Evolutionary conservation across 352 stramenopile species (phyloP).

Genomic region (Phytophthora pisi): DNA sequence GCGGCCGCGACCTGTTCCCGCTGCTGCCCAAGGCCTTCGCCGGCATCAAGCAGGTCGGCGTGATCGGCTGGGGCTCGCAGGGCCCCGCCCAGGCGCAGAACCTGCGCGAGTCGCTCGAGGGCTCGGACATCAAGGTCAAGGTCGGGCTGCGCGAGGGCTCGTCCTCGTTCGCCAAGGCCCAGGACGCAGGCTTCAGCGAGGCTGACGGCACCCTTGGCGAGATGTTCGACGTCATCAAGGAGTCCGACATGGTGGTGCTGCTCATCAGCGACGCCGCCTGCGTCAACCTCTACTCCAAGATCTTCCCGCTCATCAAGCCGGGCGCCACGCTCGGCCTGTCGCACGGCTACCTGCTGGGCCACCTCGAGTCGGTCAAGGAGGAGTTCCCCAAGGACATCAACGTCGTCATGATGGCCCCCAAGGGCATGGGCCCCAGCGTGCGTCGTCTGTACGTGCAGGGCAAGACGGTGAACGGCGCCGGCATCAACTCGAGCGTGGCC

Average conservation of each 20-base stretch:
- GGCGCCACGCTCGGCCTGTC: constrained; percentile 96
- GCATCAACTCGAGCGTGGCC: constrained; percentile 97
- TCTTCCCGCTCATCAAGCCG: constrained; percentile 96
- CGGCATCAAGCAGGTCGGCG: constrained; percentile 96
- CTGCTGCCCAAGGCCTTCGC: constrained; percentile 96
- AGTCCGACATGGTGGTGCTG: constrained; percentile 97
- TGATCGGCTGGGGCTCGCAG: constrained; percentile 98
- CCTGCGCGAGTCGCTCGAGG: constrained; percentile 95
- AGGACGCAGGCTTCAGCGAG: constrained; percentile 93
- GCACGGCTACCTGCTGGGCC: constrained; percentile 97
- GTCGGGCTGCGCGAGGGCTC: constrained; percentile 88
- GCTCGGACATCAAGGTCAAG: constrained; percentile 74
- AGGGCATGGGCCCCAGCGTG: constrained; percentile 97
- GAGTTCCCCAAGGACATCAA: constrained; percentile 96
- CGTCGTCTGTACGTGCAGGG: constrained; percentile 98
- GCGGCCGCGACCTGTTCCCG: constrained; percentile 94
- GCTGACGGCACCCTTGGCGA: constrained; percentile 94
- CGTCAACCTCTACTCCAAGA: constrained; percentile 96
- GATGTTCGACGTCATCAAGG: constrained; percentile 96
- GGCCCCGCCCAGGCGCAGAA: constrained; percentile 98
- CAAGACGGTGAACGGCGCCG: constrained; percentile 97
- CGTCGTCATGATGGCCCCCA: constrained; percentile 98
- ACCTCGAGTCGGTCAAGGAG: constrained; percentile 96
- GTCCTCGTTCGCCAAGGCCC: constrained; percentile 80
- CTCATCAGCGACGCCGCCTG: constrained; percentile 97